These are phyloP conservation scores for Verbena officinalis DNA, from an alignment of 257 asterid genomes.

Conservation along the genomic window DNA sequence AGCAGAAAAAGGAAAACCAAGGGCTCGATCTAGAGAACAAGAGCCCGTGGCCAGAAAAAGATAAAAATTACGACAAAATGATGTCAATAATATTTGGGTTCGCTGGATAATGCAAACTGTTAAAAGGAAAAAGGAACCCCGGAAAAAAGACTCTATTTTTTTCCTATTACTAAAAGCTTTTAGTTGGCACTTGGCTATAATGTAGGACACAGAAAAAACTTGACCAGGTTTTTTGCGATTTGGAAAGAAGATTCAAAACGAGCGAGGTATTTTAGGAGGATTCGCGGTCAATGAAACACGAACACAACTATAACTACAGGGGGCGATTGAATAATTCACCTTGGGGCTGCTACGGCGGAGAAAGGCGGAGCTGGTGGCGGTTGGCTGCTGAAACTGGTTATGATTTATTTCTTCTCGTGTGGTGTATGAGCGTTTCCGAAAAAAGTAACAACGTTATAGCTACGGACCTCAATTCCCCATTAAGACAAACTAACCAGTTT, in stretches of 20 bases:
- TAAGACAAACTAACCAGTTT: constrained; percentile 24
- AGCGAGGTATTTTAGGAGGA: constrained; percentile 25
- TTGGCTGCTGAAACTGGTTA: constrained; percentile 8
- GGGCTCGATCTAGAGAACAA: constrained; percentile 42
- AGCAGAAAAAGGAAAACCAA: constrained; percentile 23
- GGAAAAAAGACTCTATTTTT: constrained; percentile 5
- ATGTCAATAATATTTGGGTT: constrained; percentile 1
- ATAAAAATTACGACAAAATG: constrained; percentile 21
- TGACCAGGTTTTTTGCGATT: constrained; percentile 21
- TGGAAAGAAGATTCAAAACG: not conserved
- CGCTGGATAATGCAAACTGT: constrained; percentile 16
- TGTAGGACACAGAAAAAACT: constrained; percentile 28
- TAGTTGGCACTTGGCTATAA: constrained; percentile 24
- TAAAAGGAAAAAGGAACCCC: constrained; percentile 19
- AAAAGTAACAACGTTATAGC: constrained; percentile 35
- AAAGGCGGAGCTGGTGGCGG: too few relatives aligned
- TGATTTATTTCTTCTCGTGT: not conserved
- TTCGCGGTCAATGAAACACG: constrained; percentile 17
- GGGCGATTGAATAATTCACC: constrained; percentile 15
- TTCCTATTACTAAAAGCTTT: constrained; percentile 12
- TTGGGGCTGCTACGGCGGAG: constrained; percentile 20
- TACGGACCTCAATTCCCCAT: constrained; percentile 40
- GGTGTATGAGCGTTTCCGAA: constrained; percentile 18
- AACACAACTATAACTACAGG: not conserved
- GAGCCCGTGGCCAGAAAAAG: constrained; percentile 28